Conservation (phyloP, 495 filamentous ascomycete genomes). For the Penicillium silybi region DNA sequence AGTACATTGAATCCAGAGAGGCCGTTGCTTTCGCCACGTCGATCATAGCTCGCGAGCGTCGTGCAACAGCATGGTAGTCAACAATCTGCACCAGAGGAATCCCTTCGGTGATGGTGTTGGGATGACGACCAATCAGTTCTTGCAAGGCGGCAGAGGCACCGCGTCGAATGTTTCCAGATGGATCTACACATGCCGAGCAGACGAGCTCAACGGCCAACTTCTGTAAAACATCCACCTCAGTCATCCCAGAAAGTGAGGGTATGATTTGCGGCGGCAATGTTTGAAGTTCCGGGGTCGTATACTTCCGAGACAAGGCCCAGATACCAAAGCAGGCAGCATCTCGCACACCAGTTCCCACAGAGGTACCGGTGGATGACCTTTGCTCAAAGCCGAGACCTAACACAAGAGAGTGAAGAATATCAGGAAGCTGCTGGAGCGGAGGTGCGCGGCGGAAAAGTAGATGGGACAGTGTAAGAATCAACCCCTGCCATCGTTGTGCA, state of each 20-base stretch:
- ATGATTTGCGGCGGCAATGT: conserved; percentile 47
- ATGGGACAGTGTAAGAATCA: conserved; percentile 83
- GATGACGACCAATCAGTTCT: conserved; percentile 89
- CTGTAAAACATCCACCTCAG: conserved; percentile 55
- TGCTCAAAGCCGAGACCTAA: conserved; percentile 82
- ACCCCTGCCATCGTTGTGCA: conserved; percentile 83
- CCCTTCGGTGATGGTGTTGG: conserved; percentile 73
- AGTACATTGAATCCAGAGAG: conserved; percentile 62
- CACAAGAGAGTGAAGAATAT: conserved; percentile 67
- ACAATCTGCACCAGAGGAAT: conserved; percentile 83
- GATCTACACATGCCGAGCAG: conserved; percentile 78
- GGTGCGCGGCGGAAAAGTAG: conserved; percentile 75
- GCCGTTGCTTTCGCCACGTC: conserved; percentile 68
- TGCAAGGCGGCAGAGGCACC: conserved; percentile 92
- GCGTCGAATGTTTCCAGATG: conserved; percentile 85
- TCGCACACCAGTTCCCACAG: conserved; percentile 87
- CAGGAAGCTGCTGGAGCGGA: conserved; percentile 58
- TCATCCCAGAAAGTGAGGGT: conserved; percentile 21
- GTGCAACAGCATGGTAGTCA: conserved; percentile 88
- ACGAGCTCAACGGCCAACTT: conserved; percentile 75
- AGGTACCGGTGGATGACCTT: conserved; percentile 70
- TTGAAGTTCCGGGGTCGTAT: conserved; percentile 73
- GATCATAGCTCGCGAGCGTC: conserved; percentile 74
- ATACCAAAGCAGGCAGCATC: conserved; percentile 96
- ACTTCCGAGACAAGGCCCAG: conserved; percentile 87